Evolutionary conservation across 257 asterid species (phyloP).

Genomic region (Misopates orontium): DNA sequence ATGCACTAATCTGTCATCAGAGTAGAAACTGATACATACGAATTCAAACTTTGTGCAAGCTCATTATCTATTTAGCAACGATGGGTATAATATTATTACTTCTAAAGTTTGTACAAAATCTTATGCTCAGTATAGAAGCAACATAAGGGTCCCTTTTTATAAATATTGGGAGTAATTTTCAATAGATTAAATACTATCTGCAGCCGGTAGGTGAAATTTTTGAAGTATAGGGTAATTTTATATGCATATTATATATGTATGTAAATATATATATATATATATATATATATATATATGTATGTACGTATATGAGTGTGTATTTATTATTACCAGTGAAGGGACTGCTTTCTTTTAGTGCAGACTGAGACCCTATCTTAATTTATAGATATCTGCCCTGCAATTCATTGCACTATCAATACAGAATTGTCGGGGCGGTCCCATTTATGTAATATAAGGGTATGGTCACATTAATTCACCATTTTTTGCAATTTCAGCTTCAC

Average conservation of each 20-base stretch:
- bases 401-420: constrained; percentile 10
- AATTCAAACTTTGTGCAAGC: too few species aligned
- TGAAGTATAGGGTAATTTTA: neutral
- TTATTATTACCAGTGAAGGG: too few species aligned
- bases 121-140: constrained; percentile 18
- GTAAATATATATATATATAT: too few species aligned
- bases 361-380: constrained; percentile 20
- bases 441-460: neutral
- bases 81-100: too few species aligned
- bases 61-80: too few species aligned
- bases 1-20: too few species aligned
- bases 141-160: constrained; percentile 20
- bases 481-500: neutral
- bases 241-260: too few species aligned
- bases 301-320: too few species aligned
- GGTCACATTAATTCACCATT: neutral
- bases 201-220: neutral
- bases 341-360: constrained; percentile 11
- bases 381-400: neutral
- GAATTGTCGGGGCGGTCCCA: neutral
- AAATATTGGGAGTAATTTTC: constrained; percentile 5
- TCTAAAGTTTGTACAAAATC: neutral
- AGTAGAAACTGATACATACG: too few species aligned
- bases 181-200: neutral
- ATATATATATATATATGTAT: too few species aligned